Evolutionary conservation across 176 grass and related monocot species (phyloP), one percentile per base, ranked within the genome.

Genomic region (Puccinellia tenuiflora): DNA sequence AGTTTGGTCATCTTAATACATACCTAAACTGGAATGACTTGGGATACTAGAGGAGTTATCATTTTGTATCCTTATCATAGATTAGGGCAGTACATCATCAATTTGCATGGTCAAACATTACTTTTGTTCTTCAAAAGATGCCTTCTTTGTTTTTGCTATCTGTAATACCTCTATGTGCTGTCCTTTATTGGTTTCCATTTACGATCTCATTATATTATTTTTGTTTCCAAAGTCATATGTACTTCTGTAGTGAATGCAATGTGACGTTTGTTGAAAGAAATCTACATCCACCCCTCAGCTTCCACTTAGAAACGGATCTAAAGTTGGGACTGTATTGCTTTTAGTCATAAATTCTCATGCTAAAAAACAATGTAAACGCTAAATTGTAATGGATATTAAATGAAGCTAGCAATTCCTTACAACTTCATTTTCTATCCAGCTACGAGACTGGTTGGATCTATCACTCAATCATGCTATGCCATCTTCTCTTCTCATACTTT

Each of bases 401-500:
- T 22, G 62, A 24, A 37, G 60, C 22, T 59, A 43, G 26, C 40
- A 69, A 61, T 77, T 76, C 28, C 4, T 68, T 82, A 39, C 31
- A 68, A 61, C 30, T 59, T 90, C 16, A 28, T 88, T 55, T 73
- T 69, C 22, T 77, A 29, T 79, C 54, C 93, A 99, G 96, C 91
- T 99, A 35, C 89, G 77, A 38, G 93, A 99, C 71, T 99, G 96
- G 96, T 85, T 99, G 85, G 96, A 99, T 83, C 83, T 99, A 50
- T 99, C 96, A 34, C 93, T 99, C 84, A 99, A 99, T 80, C 85
- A 87, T 85, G 87, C 96, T 62, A 82, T 99, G 73, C 96, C 96
- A 81, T 99, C 96, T 76, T 99, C 96, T 65, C 91, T 99, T 82
- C 89, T 99, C 28, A 96, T 99, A 89, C 93, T 99, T 64, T 99